These are phyloP conservation scores for Hypoxylon crocopeplum DNA, from an alignment of 495 filamentous ascomycete species.

Conservation along the genomic window DNA sequence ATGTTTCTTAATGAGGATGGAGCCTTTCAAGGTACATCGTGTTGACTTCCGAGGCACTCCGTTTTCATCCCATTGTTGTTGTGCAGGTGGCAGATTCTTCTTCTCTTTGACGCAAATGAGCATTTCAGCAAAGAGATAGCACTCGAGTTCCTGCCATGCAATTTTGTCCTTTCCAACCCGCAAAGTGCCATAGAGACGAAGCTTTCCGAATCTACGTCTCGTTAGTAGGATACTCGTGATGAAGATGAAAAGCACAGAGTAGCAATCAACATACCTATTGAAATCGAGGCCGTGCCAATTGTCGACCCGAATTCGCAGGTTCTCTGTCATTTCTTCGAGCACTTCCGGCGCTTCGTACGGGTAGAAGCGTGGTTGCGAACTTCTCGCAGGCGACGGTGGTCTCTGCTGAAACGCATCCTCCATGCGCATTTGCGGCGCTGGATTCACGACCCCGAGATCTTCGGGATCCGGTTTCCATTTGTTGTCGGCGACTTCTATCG, in stretches of 20 bases:
- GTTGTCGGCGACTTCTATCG: constrained; percentile 90
- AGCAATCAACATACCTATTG: constrained; percentile 62
- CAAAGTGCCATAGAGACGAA: constrained; percentile 89
- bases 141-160: constrained; percentile 98
- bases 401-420: constrained; percentile 54
- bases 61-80: constrained; percentile 67
- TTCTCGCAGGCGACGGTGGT: constrained; percentile 60
- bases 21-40: constrained; percentile 92
- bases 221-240: constrained; percentile 10
- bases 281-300: constrained; percentile 99
- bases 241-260: neutral
- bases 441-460: constrained; percentile 68
- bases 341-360: constrained; percentile 70
- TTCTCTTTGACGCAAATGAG: constrained; percentile 99
- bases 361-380: constrained; percentile 58
- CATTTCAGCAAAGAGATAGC: constrained; percentile 98
- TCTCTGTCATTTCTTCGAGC: constrained; percentile 85
- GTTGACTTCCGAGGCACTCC: constrained; percentile 67
- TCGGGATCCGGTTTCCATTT: constrained; percentile 90
- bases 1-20: constrained; percentile 98
- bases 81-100: constrained; percentile 58
- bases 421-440: constrained; percentile 55
- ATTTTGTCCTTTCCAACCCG: constrained; percentile 95
- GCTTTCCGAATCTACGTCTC: constrained; percentile 79
- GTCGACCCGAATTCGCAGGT: constrained; percentile 83